Evolutionary conservation across 2,329 filamentous ascomycete species (phyloP), one percentile per base, ranked within the genome.

Genomic region (Ilyonectria robusta): DNA sequence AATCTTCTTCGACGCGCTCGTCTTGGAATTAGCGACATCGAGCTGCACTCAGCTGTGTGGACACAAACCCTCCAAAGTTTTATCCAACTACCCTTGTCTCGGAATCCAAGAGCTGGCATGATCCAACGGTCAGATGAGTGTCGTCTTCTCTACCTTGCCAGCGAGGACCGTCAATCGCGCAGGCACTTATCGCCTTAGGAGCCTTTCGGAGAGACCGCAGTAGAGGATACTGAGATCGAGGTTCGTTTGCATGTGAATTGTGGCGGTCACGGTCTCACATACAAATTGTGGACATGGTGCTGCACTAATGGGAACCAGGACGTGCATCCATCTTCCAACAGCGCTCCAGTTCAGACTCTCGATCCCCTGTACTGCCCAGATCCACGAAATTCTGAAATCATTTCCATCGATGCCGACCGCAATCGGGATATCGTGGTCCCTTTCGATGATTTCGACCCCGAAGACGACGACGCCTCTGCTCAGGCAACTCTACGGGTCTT

Each of bases 31-130:
- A 31, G 47, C 26, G 47, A 50, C 29, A 50, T 50, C 13, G 50
- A 62, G 29, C 23, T 62, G 29, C 59, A 56, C 4, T 42, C 44
- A 23, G 59, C 59, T 5, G 50, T 35, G 13, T 62, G 59, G 59
- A 56, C 59, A 4, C 29, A 29, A 26, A 62, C 59, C 6, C 29
- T 37, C 7, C 6, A 55, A 21, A 37, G 40, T 23, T 62, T 62
- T 15, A 44, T 62, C 7, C 31, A 56, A 29, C 4, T 46, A 4
- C 50, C 59, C 13, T 8, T 56, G 8, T 29, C 40, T 37, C 50
- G 31, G 0, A 23, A 17, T 40, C 26, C 15, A 46, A 37, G 9
- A 1, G 11, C 17, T 1, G 6, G 17, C 15, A 23, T 19, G 21
- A 48, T 62, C 21, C 31, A 21, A 13, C 31, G 59, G 2, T 17